A percentile compares a stretch with the other conserved stretches of the same genome.
These are phyloP conservation scores for Saccharum hybrid DNA, from an alignment of 202 grass and related monocot genomes.

Conservation along the genomic window DNA sequence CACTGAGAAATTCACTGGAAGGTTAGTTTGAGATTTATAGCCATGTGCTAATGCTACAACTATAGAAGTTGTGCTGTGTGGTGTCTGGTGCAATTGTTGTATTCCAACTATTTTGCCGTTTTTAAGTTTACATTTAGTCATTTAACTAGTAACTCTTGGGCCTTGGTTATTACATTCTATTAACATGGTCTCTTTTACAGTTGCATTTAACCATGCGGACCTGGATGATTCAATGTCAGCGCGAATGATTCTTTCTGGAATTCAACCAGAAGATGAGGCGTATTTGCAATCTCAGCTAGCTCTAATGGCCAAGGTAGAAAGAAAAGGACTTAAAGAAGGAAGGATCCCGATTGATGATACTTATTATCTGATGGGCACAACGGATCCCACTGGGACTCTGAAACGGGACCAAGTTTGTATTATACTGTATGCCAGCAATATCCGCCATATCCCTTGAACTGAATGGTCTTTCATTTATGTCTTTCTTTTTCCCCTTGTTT, in stretches of 20 bases:
- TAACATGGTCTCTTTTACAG: slow-evolving; percentile 44
- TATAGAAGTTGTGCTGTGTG: background rate
- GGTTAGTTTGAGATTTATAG: slow-evolving; percentile 46
- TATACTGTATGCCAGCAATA: slow-evolving; percentile 56
- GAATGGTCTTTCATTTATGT: background rate
- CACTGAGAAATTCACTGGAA: slow-evolving; percentile 40
- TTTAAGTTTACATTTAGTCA: background rate
- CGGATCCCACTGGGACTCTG: slow-evolving; percentile 66
- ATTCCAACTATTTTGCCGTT: background rate
- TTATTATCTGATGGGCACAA: slow-evolving; percentile 83
- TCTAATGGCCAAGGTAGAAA: slow-evolving; percentile 57
- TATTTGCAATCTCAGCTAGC: slow-evolving; percentile 59
- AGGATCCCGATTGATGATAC: slow-evolving; percentile 67
- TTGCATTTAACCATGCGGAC: slow-evolving; percentile 64
- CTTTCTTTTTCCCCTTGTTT: background rate
- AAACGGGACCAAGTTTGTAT: slow-evolving; percentile 74
- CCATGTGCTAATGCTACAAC: background rate
- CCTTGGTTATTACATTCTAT: slow-evolving; percentile 7
- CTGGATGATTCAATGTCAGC: slow-evolving; percentile 63
- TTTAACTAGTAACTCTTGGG: background rate
- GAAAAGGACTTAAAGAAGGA: slow-evolving; percentile 59
- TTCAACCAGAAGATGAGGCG: slow-evolving; percentile 59
- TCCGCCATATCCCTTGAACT: slow-evolving; percentile 12
- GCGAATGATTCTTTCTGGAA: slow-evolving; percentile 71
- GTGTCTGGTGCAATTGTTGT: background rate